A percentile compares a stretch with the other conserved stretches of the same genome.
phyloP scores from a whole-genome alignment of 148 eudicot species.

The Pouteria glomerata region DNA sequence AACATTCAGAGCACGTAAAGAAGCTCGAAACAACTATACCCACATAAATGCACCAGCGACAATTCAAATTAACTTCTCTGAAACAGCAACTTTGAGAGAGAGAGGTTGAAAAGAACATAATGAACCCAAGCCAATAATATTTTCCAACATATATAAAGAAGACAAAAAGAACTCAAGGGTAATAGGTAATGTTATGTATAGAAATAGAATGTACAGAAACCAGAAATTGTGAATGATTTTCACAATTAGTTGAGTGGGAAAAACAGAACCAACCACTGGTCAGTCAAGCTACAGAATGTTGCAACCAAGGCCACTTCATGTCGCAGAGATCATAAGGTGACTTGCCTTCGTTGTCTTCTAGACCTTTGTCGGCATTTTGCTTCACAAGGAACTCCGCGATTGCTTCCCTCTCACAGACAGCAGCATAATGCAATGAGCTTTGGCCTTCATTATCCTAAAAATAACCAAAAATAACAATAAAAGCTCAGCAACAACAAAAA shows the following conservation, averaged over 20 bases:
- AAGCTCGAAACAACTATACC: too few relatives aligned
- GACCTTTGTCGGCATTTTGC: conserved; percentile 48
- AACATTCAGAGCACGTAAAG: too few relatives aligned
- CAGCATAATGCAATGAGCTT: conserved; percentile 86
- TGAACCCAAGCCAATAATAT: too few relatives aligned
- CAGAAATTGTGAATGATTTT: neutral
- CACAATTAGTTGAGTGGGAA: neutral
- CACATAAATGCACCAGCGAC: too few relatives aligned
- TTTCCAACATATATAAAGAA: too few relatives aligned
- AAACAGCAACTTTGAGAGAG: too few relatives aligned
- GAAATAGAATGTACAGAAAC: conserved; percentile 8
- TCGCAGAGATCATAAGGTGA: conserved; percentile 63
- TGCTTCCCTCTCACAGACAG: conserved; percentile 80
- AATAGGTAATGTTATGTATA: too few relatives aligned
- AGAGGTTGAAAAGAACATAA: too few relatives aligned
- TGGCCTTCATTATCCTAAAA: conserved; percentile 92
- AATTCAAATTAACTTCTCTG: too few relatives aligned
- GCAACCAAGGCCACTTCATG: conserved; percentile 76
- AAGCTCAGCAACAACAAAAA: neutral
- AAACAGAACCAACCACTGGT: neutral
- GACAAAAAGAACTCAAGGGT: too few relatives aligned
- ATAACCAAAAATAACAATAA: neutral
- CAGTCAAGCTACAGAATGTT: conserved; percentile 10
- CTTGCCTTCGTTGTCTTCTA: conserved; percentile 63
- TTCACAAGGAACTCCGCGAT: conserved; percentile 78